These are phyloP conservation scores for Rhodofomes roseus DNA, from an alignment of 1,284 basidiomycete species.

Conservation along the genomic window DNA sequence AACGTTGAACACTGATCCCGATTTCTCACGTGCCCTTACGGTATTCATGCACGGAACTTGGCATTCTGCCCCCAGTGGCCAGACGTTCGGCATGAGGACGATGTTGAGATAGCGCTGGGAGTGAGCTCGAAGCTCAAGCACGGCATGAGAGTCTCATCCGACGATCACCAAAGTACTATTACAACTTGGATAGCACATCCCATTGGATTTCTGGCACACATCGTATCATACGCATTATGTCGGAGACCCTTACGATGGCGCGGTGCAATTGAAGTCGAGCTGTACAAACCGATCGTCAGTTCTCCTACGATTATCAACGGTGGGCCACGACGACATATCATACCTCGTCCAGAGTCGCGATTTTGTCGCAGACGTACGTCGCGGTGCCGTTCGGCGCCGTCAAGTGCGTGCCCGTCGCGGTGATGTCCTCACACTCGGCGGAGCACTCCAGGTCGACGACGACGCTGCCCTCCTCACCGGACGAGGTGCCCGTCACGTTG, in stretches of 20 bases:
- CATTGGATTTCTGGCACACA: no score
- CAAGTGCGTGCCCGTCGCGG: conserved; percentile 30
- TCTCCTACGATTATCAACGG: neutral
- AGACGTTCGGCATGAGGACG: no score
- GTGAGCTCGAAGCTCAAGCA: no score
- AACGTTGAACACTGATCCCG: no score
- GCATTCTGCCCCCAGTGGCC: no score
- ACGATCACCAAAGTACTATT: no score
- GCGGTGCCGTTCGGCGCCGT: conserved; percentile 30
- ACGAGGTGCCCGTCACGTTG: conserved; percentile 37
- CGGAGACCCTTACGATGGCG: conserved; percentile 9
- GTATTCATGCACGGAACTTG: no score
- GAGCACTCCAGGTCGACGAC: conserved; percentile 39
- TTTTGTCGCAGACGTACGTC: conserved; percentile 42
- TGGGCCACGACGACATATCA: conserved; percentile 5
- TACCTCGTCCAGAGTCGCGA: conserved; percentile 25
- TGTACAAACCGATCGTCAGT: conserved; percentile 1
- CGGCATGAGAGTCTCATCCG: no score
- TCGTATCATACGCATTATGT: no score
- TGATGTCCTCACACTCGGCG: conserved; percentile 34
- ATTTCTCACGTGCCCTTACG: no score
- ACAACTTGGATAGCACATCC: no score
- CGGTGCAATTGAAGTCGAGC: conserved; percentile 28
- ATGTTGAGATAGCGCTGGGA: no score
- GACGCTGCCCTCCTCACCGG: conserved; percentile 32